phyloP scores from a whole-genome alignment of 2,329 filamentous ascomycete genomes.

The Penicillium glabrum region DNA sequence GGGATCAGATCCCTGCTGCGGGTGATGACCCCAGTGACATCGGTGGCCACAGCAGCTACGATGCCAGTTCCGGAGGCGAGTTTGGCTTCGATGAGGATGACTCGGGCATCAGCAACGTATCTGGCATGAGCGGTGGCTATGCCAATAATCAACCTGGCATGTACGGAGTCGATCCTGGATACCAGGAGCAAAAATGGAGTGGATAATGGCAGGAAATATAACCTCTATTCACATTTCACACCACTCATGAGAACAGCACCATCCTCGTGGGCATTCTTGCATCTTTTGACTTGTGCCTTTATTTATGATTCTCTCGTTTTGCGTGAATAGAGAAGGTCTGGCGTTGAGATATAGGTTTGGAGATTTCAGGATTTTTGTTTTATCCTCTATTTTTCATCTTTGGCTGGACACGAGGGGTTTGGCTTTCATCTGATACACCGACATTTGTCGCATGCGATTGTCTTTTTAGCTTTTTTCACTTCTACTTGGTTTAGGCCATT shows the following conservation, averaged over 20 bases:
- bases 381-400: not conserved
- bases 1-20: constrained; percentile 69
- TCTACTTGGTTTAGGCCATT: not conserved
- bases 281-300: not conserved
- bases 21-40: constrained; percentile 60
- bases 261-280: not conserved
- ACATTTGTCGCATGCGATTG: not conserved
- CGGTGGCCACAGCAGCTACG: constrained; percentile 61
- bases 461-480: not conserved
- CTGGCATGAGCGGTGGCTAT: constrained; percentile 38
- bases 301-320: constrained; percentile 1
- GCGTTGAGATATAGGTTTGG: constrained; percentile 27
- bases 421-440: not conserved
- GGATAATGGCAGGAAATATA: constrained; percentile 7
- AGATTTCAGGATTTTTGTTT: constrained; percentile 2
- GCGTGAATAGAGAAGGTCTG: constrained; percentile 22
- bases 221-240: not conserved
- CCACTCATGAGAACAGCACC: constrained; percentile 11
- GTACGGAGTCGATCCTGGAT: constrained; percentile 30
- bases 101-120: constrained; percentile 34
- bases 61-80: constrained; percentile 46
- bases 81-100: constrained; percentile 47
- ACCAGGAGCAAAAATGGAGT: constrained; percentile 31
- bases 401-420: not conserved
- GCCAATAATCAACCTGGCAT: constrained; percentile 31